These are phyloP conservation scores for Catharanthus roseus DNA, from an alignment of 257 asterid species.

Conservation along the genomic window DNA sequence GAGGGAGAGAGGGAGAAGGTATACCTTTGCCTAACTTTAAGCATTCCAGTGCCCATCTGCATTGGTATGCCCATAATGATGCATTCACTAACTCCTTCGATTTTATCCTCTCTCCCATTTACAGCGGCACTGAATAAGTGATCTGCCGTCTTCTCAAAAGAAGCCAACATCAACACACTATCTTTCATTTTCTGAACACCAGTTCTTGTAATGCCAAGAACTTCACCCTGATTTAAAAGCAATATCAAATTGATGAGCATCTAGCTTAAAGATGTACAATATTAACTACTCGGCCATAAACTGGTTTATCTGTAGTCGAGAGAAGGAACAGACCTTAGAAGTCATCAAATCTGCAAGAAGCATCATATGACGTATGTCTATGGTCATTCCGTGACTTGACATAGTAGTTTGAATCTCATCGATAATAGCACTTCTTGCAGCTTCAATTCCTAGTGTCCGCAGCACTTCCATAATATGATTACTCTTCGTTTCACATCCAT, in stretches of 20 bases:
- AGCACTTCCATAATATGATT: slow-evolving; percentile 73
- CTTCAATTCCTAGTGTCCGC: slow-evolving; percentile 82
- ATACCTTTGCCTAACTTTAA: slow-evolving; percentile 77
- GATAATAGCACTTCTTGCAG: slow-evolving; percentile 70
- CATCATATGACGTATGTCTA: slow-evolving; percentile 95
- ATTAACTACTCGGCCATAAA: not conserved
- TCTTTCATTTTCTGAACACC: slow-evolving; percentile 89
- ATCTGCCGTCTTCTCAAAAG: slow-evolving; percentile 86
- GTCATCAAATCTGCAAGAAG: slow-evolving; percentile 96
- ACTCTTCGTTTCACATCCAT: slow-evolving; percentile 58
- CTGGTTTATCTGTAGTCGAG: not conserved
- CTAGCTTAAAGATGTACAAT: slow-evolving; percentile 1
- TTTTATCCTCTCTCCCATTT: slow-evolving; percentile 70
- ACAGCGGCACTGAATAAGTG: slow-evolving; percentile 88
- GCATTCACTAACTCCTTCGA: slow-evolving; percentile 91
- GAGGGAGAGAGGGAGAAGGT: too few relatives aligned
- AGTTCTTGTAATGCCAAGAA: slow-evolving; percentile 74
- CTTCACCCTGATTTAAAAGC: slow-evolving; percentile 65
- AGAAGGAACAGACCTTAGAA: slow-evolving; percentile 49
- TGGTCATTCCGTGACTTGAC: slow-evolving; percentile 80
- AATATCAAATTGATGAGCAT: not conserved
- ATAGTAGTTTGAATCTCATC: slow-evolving; percentile 69
- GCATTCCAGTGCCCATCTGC: slow-evolving; percentile 83
- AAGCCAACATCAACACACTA: slow-evolving; percentile 86
- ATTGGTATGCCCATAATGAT: slow-evolving; percentile 93